Evolutionary conservation across 73 alveolate species (phyloP).

Genomic region (Tetrahymena thermophila): DNA sequence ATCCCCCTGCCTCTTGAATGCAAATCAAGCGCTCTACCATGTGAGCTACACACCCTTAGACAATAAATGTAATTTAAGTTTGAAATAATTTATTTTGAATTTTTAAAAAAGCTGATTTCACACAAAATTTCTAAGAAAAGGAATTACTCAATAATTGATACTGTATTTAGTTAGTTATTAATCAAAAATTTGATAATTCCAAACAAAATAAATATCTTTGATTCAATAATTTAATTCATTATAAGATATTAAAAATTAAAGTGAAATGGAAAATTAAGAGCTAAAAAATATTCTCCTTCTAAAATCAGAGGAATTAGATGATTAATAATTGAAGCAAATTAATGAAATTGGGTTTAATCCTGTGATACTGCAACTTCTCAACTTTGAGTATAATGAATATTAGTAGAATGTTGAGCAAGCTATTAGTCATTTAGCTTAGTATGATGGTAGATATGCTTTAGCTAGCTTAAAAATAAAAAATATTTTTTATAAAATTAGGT

Average conservation of each 20-base stretch:
- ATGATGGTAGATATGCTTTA: not conserved
- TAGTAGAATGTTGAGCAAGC: not conserved
- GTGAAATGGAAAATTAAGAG: not conserved
- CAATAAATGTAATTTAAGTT: not conserved
- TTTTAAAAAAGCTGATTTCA: too few relatives aligned
- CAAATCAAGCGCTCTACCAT: slow-evolving; percentile 4
- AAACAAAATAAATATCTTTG: not conserved
- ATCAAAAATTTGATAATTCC: not conserved
- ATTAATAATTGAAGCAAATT: not conserved
- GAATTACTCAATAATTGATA: not conserved
- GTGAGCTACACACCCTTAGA: slow-evolving; percentile 2
- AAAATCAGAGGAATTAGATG: not conserved
- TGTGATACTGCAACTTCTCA: not conserved
- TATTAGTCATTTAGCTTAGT: not conserved
- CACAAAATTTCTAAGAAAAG: not conserved
- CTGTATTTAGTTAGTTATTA: not conserved
- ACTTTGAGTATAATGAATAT: not conserved
- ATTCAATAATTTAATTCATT: not conserved
- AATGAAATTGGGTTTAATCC: not conserved
- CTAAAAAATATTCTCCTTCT: not conserved
- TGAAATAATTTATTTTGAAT: not conserved
- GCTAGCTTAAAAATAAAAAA: too few relatives aligned
- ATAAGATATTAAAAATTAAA: not conserved
- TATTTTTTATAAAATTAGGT: not conserved
- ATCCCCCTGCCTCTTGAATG: slow-evolving; percentile 6